phyloP scores from a whole-genome alignment of 108 stramenopile species.

The Stephanodiscus minutulus region DNA sequence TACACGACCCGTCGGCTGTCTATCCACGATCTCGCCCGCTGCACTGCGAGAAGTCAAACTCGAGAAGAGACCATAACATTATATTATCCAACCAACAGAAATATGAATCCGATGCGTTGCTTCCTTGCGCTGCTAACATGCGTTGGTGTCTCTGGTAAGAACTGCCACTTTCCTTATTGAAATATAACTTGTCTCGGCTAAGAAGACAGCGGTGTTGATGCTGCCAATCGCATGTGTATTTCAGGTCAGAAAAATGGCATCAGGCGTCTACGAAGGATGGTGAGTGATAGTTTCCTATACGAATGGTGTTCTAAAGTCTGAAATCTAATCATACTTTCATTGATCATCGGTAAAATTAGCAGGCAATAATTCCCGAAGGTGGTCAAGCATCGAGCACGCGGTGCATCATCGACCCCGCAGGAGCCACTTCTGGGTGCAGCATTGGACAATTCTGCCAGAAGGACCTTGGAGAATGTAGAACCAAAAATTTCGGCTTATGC shows the following conservation, averaged over 20 bases:
- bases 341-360: background rate
- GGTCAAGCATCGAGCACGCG: background rate
- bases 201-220: too few relatives aligned
- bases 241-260: background rate
- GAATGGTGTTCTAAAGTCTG: background rate
- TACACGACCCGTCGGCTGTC: background rate
- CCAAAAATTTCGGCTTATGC: slow-evolving; percentile 2
- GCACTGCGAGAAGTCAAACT: background rate
- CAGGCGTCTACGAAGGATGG: background rate
- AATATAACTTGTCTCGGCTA: background rate
- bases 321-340: background rate
- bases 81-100: background rate
- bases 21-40: background rate
- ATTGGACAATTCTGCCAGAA: background rate
- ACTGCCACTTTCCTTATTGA: background rate
- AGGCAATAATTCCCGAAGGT: too few relatives aligned
- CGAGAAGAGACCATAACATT: background rate
- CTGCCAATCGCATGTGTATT: background rate
- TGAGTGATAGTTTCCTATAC: background rate
- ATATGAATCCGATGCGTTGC: slow-evolving; percentile 4
- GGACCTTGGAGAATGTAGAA: slow-evolving; percentile 7
- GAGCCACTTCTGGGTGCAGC: background rate
- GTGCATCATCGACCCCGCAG: background rate
- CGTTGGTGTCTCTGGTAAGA: background rate
- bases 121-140: slow-evolving; percentile 10